Evolutionary conservation across 1,284 basidiomycete species (phyloP), one percentile per base, ranked within the genome.

Genomic region (Ceratobasidium sp.): DNA sequence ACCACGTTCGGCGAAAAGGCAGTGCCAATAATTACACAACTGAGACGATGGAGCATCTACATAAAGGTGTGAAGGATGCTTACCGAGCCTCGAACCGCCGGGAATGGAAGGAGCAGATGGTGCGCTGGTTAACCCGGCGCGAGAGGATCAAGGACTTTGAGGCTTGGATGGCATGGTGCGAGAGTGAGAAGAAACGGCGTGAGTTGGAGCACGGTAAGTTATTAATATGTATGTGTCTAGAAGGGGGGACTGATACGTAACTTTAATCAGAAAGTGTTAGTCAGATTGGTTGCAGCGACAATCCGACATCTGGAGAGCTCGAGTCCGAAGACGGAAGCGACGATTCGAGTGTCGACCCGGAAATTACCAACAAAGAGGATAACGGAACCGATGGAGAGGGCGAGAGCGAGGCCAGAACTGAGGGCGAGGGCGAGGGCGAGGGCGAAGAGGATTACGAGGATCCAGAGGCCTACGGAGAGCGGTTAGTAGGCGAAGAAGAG

Each of bases 21-120:
- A 55, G 49, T 40, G 18, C 64, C 3, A 39, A 49, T 40, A 77
- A 77, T 39, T 79, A 56, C 42, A 51, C 44, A 10, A 79, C 73
- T 12, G 73, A 79, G 51, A 64, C 73, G 15, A 61, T 75, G 44
- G 78, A 79, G 44, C 51, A 46, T 26, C 73, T 79, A 4, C 78
- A 79, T 55, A 69, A 55, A 5, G 42, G 46, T 49, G 33, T 66
- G 60, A 77, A 77, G 55, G 46, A 77, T 12, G 33, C 33, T 33
- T 33, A 33, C 33, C 33, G 33, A 33, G 61, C 63, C 0, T 53
- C 61, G 15, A 77, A 77, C 39, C 61, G 55, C 33, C 26, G 64
- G 18, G 44, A 67, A 9, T 77, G 51, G 46, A 20, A 66, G 40
- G 9, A 44, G 13, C 73, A 77, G 40, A 77, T 42, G 46, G 26